These are phyloP conservation scores for Arachis hypogaea DNA, from an alignment of 306 rosid genomes.

Conservation along the genomic window DNA sequence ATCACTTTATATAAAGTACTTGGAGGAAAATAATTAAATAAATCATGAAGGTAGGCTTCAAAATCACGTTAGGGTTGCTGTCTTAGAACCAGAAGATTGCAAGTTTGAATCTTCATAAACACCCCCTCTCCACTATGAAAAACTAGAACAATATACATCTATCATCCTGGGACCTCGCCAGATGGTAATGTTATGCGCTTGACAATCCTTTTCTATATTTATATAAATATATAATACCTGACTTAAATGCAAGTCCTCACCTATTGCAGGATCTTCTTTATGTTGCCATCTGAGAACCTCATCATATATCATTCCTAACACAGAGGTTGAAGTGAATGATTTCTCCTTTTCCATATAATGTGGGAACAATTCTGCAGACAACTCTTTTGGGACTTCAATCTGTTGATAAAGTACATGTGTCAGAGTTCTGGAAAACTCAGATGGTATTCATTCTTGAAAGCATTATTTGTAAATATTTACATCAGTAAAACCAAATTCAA, in stretches of 20 bases:
- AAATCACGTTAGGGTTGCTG: too few relatives aligned
- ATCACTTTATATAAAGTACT: not conserved
- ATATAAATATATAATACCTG: not conserved
- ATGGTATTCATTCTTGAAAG: not conserved
- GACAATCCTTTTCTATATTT: too few relatives aligned
- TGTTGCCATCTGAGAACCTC: conserved; percentile 46
- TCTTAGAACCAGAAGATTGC: too few relatives aligned
- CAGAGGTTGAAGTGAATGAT: conserved; percentile 58
- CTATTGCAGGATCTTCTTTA: conserved; percentile 45
- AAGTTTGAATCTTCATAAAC: too few relatives aligned
- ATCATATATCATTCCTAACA: conserved; percentile 71
- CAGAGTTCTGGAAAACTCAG: conserved; percentile 3
- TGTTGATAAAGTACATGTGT: conserved; percentile 28
- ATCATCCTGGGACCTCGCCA: too few relatives aligned
- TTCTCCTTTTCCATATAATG: conserved; percentile 65
- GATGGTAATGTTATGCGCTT: too few relatives aligned
- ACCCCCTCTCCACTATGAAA: too few relatives aligned
- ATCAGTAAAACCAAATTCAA: not conserved
- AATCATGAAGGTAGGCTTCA: too few relatives aligned
- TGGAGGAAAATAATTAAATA: not conserved
- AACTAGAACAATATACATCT: too few relatives aligned
- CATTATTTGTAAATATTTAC: not conserved
- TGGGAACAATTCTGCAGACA: conserved; percentile 51
- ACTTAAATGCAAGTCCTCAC: conserved; percentile 39
- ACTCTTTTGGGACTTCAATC: conserved; percentile 58